Evolutionary conservation across 495 filamentous ascomycete species (phyloP), one percentile per base, ranked within the genome.

Genomic region (Hypoxylon perforatum): DNA sequence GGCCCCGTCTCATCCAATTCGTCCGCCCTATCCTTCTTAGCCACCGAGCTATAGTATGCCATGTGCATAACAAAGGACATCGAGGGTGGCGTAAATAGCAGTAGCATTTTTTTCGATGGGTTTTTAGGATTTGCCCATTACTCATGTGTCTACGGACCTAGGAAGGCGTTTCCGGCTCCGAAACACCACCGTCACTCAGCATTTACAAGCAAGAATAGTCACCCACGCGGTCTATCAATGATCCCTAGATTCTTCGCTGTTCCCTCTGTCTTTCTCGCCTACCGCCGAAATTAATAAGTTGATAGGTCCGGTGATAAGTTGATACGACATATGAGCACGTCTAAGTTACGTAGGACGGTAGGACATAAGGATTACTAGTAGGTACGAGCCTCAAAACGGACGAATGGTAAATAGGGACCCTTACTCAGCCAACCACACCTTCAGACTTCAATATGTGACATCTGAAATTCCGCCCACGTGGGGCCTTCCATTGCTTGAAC

Each of bases 401-500:
- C 30, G 30, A 33, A 33, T 33, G 30, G 30, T 33, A 33, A 33
- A 9, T 39, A 25, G 28, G 25, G 59, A 49, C 14, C 19, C 60
- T 69, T 63, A 69, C 65, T 69, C 65, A 69, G 60, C 65, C 60
- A 69, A 61, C 60, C 49, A 56, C 44, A 39, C 41, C 14, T 54
- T 61, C 36, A 33, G n/a, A n/a, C n/a, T n/a, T n/a, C n/a, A n/a
- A n/a, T n/a, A 33, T 5, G 8, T 4, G 49, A 42, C 41, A 15
- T 50, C 19, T 56, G 15, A 28, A n/a, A 1, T 22, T 52, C 36
- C 46, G 47, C 61, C 66, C 66, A 69, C 66, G 61, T 69, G 66
- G 56, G 66, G 56, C 8, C 61, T 19, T 50, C 53, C 19, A 60
- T 60, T 55, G 30, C 30, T 33, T 10, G 30, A 33, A n/a, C n/a